A percentile compares a stretch with the other conserved stretches of the same genome.
These are phyloP conservation scores for Penicillium cosmopolitanum DNA, from an alignment of 495 filamentous ascomycete genomes.

Conservation along the genomic window DNA sequence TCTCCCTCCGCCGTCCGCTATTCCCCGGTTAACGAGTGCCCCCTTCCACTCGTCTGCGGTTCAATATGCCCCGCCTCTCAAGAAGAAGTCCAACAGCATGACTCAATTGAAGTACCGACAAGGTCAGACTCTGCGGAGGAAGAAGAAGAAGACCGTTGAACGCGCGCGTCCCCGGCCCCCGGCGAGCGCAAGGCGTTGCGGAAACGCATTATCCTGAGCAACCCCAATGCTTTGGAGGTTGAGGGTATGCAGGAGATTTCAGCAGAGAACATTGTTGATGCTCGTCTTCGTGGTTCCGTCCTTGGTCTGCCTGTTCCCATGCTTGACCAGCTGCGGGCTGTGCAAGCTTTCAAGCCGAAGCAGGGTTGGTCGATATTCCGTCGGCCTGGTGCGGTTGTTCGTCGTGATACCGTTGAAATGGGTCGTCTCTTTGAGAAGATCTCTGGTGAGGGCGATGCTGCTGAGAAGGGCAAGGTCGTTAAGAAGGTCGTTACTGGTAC, in stretches of 20 bases:
- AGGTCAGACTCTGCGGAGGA: conserved; percentile 51
- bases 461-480: conserved; percentile 57
- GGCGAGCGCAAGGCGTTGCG: conserved; percentile 87
- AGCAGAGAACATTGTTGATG: conserved; percentile 55
- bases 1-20: conserved; percentile 38
- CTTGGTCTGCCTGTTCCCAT: conserved; percentile 68
- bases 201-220: conserved; percentile 88
- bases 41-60: conserved; percentile 48
- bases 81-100: conserved; percentile 38
- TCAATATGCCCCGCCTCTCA: conserved; percentile 43
- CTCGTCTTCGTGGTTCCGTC: conserved; percentile 63
- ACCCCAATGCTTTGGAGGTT: conserved; percentile 86
- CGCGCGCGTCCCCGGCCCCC: conserved; percentile 56
- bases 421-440: conserved; percentile 61
- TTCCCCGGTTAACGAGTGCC: conserved; percentile 39
- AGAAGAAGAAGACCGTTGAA: conserved; percentile 46
- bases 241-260: conserved; percentile 63
- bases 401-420: conserved; percentile 74
- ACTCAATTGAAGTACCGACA: conserved; percentile 37
- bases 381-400: conserved; percentile 73
- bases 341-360: conserved; percentile 87
- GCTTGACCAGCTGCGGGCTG: conserved; percentile 76
- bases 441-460: conserved; percentile 40
- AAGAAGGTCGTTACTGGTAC: conserved; percentile 73
- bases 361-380: conserved; percentile 89